Conservation (phyloP, 1,139 yeast species). For the Geotrichum restrictum region DNA sequence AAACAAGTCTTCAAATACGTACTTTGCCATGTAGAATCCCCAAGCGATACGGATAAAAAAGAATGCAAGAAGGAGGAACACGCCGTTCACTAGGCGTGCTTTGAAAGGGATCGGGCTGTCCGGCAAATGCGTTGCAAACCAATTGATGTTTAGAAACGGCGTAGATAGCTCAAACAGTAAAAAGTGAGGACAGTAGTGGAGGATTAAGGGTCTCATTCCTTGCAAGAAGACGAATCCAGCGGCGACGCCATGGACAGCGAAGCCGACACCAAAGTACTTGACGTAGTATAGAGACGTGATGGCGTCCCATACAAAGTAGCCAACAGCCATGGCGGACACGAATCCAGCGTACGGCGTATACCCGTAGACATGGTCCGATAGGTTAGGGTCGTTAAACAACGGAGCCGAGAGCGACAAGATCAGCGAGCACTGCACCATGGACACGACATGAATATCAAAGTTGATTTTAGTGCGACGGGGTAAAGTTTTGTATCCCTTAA, state of each 20-base stretch:
- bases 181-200: constrained; percentile 81
- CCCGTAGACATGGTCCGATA: constrained; percentile 52
- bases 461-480: constrained; percentile 52
- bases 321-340: constrained; percentile 66
- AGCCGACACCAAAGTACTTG: constrained; percentile 71
- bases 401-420: constrained; percentile 56
- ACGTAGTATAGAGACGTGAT: constrained; percentile 59
- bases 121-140: constrained; percentile 72
- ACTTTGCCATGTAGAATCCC: constrained; percentile 77
- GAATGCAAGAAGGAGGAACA: constrained; percentile 62
- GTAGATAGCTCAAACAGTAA: constrained; percentile 85
- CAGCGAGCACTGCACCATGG: constrained; percentile 71
- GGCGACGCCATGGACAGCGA: constrained; percentile 78
- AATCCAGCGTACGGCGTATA: constrained; percentile 70
- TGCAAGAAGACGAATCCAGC: constrained; percentile 70
- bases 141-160: constrained; percentile 88
- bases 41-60: constrained; percentile 75
- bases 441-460: constrained; percentile 83
- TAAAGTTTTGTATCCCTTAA: constrained; percentile 44
- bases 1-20: constrained; percentile 36
- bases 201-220: constrained; percentile 67
- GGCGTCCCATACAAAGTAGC: constrained; percentile 89
- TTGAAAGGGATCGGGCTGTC: constrained; percentile 42
- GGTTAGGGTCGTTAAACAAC: constrained; percentile 54
- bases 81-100: constrained; percentile 52